A percentile compares a stretch with the other conserved stretches of the same genome.
phyloP scores from a whole-genome alignment of 441 rosid genomes.

The Arabidopsis hybrid region DNA sequence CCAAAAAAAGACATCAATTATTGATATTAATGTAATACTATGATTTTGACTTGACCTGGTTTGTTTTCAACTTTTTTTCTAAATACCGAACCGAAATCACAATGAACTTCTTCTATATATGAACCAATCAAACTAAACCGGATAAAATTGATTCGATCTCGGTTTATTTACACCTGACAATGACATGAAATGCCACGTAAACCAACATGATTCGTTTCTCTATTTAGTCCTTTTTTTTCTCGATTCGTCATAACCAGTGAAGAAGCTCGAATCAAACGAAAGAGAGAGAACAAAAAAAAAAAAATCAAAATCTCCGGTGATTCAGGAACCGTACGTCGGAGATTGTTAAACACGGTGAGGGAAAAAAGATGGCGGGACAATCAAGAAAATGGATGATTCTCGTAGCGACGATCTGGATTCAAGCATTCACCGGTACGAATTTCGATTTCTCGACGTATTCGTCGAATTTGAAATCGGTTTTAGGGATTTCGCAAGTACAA shows the following conservation, averaged over 20 bases:
- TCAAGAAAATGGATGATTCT: slow-evolving; percentile 82
- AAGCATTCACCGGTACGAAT: slow-evolving; percentile 90
- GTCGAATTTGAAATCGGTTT: slow-evolving; percentile 66
- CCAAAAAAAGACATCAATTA: too few species aligned
- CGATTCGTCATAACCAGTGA: not conserved
- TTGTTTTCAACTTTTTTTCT: not conserved
- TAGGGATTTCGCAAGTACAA: slow-evolving; percentile 83
- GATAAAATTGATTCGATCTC: not conserved
- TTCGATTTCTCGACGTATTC: slow-evolving; percentile 94
- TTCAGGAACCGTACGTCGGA: slow-evolving; percentile 15
- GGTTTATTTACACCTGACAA: not conserved
- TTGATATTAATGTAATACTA: too few species aligned
- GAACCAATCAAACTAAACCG: not conserved
- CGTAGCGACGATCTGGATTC: slow-evolving; percentile 80
- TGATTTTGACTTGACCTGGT: not conserved
- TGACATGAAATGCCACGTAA: not conserved
- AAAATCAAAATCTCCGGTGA: slow-evolving; percentile 20
- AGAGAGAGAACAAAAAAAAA: not conserved
- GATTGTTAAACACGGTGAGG: slow-evolving; percentile 3
- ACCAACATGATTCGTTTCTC: not conserved
- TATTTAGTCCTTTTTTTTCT: not conserved
- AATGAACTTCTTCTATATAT: not conserved
- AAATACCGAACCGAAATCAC: not conserved
- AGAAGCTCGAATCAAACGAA: not conserved
- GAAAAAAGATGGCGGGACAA: slow-evolving; percentile 59